These are phyloP conservation scores for Pouteria glomerata DNA, from an alignment of 148 eudicot genomes.

Conservation along the genomic window DNA sequence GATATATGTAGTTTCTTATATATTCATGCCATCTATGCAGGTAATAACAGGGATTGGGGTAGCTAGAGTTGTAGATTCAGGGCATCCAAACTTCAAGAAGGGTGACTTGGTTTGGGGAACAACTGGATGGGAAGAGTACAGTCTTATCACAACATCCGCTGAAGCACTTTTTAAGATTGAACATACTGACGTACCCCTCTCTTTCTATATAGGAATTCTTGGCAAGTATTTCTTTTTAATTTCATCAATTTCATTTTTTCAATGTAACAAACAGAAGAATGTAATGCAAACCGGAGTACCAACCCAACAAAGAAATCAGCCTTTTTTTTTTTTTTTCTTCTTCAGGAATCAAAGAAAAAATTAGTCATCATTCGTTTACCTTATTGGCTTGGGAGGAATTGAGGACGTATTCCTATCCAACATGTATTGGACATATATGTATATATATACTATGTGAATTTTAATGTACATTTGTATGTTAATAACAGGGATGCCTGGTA, in stretches of 20 bases:
- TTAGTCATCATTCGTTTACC: neutral
- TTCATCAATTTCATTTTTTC: neutral
- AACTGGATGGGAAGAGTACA: slow-evolving; percentile 68
- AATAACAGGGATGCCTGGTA: too few relatives aligned
- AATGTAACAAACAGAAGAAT: too few relatives aligned
- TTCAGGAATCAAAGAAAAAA: too few relatives aligned
- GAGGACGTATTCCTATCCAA: too few relatives aligned
- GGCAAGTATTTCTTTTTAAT: slow-evolving; percentile 32
- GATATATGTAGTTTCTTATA: too few relatives aligned
- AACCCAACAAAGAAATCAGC: too few relatives aligned
- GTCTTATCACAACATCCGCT: slow-evolving; percentile 23
- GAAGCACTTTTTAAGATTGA: slow-evolving; percentile 37
- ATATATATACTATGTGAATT: too few relatives aligned
- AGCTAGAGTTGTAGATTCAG: slow-evolving; percentile 52
- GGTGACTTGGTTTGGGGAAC: slow-evolving; percentile 55
- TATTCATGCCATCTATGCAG: slow-evolving; percentile 21
- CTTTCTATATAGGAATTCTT: slow-evolving; percentile 64
- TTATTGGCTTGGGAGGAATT: too few relatives aligned
- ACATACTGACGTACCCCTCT: slow-evolving; percentile 59
- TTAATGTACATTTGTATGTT: too few relatives aligned
- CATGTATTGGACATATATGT: too few relatives aligned
- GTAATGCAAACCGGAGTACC: too few relatives aligned
- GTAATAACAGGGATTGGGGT: slow-evolving; percentile 49
- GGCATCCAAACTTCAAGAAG: slow-evolving; percentile 42
- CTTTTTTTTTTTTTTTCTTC: neutral